A percentile compares a stretch with the other conserved stretches of the same genome.
These are phyloP conservation scores for Thalassiosira profunda DNA, from an alignment of 108 stramenopile species.

Conservation along the genomic window DNA sequence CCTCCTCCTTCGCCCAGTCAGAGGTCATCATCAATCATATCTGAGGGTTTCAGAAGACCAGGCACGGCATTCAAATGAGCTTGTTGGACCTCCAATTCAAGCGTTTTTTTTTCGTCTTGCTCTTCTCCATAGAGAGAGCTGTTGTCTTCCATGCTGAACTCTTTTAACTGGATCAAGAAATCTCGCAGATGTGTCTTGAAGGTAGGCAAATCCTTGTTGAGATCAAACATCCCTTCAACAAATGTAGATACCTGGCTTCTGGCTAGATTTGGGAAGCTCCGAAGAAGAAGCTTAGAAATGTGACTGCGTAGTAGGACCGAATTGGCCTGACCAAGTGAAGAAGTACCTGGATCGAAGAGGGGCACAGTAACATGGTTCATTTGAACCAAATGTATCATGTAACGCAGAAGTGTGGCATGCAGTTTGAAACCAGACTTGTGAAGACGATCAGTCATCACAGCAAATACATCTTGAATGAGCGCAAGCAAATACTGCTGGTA, in stretches of 20 bases:
- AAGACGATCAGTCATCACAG: slow-evolving; percentile 98
- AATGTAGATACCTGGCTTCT: slow-evolving; percentile 91
- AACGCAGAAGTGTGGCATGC: slow-evolving; percentile 97
- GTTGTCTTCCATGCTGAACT: slow-evolving; percentile 98
- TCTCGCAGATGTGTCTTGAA: slow-evolving; percentile 99
- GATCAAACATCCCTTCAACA: slow-evolving; percentile 97
- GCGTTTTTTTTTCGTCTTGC: slow-evolving; percentile 68
- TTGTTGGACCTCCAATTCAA: slow-evolving; percentile 67
- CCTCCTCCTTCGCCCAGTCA: too few relatives aligned
- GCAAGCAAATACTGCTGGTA: slow-evolving; percentile 96
- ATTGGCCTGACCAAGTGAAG: slow-evolving; percentile 87
- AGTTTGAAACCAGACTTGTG: slow-evolving; percentile 99
- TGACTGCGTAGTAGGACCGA: slow-evolving; percentile 92
- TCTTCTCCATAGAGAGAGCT: slow-evolving; percentile 95
- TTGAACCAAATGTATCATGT: slow-evolving; percentile 97
- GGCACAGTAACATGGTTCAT: slow-evolving; percentile 96
- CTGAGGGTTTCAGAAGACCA: slow-evolving; percentile 96
- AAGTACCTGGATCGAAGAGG: slow-evolving; percentile 85
- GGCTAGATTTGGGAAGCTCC: slow-evolving; percentile 96
- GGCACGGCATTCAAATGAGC: slow-evolving; percentile 94
- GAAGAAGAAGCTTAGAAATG: slow-evolving; percentile 89
- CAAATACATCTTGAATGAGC: slow-evolving; percentile 98
- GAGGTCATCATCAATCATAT: slow-evolving; percentile 93
- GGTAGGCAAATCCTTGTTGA: slow-evolving; percentile 94
- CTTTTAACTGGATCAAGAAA: slow-evolving; percentile 98